Conservation (phyloP, 2,329 filamentous ascomycete genomes). For the Hyphodiscus sp. region DNA sequence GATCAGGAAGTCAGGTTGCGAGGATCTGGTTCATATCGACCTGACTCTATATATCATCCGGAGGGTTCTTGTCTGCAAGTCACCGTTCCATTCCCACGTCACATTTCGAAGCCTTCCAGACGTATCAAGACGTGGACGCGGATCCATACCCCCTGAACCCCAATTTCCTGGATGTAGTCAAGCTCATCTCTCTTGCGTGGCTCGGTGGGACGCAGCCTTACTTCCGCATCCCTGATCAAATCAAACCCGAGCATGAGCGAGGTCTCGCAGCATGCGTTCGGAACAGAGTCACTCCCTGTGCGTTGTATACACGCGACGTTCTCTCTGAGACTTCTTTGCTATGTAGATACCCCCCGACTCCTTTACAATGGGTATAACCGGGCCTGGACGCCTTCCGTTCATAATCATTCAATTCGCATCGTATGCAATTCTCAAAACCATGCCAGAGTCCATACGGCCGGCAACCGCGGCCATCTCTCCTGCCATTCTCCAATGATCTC, state of each 20-base stretch:
- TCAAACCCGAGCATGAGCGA: not conserved
- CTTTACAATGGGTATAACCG: not conserved
- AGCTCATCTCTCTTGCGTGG: not conserved
- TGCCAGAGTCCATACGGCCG: slow-evolving; percentile 87
- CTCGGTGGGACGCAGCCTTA: not conserved
- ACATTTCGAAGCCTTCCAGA: not conserved
- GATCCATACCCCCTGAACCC: not conserved
- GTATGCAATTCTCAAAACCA: slow-evolving; percentile 62
- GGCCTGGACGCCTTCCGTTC: not conserved
- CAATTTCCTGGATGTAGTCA: not conserved
- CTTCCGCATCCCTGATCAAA: not conserved
- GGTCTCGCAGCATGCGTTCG: not conserved
- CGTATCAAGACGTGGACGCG: not conserved
- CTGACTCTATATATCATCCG: not conserved
- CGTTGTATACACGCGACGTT: not conserved
- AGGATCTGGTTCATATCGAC: not conserved
- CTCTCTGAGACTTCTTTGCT: not conserved
- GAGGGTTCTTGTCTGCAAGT: not conserved
- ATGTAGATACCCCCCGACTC: not conserved
- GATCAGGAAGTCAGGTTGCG: not conserved
- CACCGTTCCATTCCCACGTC: not conserved
- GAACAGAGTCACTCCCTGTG: not conserved
- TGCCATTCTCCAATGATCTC: slow-evolving; percentile 92
- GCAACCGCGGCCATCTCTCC: slow-evolving; percentile 85
- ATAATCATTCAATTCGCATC: not conserved